A percentile compares a stretch with the other conserved stretches of the same genome.
Conservation (phyloP, 768 basidiomycete genomes). For the Daedaleopsis nitida region DNA sequence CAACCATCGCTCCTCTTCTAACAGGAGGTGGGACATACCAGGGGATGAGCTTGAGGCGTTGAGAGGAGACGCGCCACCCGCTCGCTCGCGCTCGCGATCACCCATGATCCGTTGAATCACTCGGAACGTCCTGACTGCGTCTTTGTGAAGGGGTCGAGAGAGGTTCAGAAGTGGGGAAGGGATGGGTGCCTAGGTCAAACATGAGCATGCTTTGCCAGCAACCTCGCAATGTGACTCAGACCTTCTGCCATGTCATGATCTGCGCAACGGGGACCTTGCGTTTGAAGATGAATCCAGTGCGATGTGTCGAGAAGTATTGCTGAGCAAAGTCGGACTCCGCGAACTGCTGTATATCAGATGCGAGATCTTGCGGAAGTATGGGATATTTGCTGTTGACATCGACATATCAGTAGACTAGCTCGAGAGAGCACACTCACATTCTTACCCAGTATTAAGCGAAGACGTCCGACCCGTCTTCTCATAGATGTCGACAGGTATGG, state of each 20-base stretch:
- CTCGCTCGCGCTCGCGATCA: constrained; percentile 76
- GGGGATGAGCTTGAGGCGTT: constrained; percentile 47
- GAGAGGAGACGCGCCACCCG: constrained; percentile 30
- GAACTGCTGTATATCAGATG: constrained; percentile 85
- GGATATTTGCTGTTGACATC: constrained; percentile 62
- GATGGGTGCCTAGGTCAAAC: constrained; percentile 52
- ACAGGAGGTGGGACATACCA: constrained; percentile 39
- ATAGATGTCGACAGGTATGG: constrained; percentile 45
- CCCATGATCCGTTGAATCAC: constrained; percentile 93
- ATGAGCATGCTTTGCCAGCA: not conserved
- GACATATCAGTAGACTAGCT: constrained; percentile 19
- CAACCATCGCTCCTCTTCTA: constrained; percentile 90
- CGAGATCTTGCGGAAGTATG: constrained; percentile 76
- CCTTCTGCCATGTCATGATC: constrained; percentile 93
- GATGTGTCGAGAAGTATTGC: constrained; percentile 88
- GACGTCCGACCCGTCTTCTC: constrained; percentile 27
- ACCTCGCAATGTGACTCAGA: constrained; percentile 24
- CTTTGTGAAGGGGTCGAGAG: constrained; percentile 64
- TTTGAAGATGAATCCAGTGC: constrained; percentile 86
- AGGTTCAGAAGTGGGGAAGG: constrained; percentile 74
- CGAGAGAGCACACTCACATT: constrained; percentile 13
- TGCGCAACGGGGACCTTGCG: constrained; percentile 80
- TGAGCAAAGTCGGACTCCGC: constrained; percentile 83
- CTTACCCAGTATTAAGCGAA: constrained; percentile 69
- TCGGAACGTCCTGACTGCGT: constrained; percentile 86